These are phyloP conservation scores for Penicillium cinerascens DNA, from an alignment of 495 filamentous ascomycete species.

Conservation along the genomic window DNA sequence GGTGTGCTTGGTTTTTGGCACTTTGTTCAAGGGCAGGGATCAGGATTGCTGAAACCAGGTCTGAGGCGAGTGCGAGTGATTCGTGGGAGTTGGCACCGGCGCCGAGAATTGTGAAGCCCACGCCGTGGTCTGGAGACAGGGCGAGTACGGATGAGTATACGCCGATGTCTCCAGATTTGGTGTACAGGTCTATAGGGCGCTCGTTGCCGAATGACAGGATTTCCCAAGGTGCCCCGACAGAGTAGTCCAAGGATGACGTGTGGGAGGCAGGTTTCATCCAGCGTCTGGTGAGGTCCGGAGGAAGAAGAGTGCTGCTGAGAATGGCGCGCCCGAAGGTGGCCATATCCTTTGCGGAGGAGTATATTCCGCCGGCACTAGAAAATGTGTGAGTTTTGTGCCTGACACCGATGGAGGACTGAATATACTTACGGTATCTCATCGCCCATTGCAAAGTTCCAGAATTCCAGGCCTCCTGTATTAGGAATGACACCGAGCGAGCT, in stretches of 20 bases:
- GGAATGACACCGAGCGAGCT: conserved; percentile 33
- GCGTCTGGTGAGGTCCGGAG: conserved; percentile 41
- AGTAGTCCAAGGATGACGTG: conserved; percentile 43
- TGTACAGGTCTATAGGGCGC: conserved; percentile 50
- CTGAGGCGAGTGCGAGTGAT: conserved; percentile 14
- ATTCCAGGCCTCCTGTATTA: conserved; percentile 23
- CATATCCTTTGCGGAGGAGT: conserved; percentile 51
- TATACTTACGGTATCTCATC: conserved; percentile 43
- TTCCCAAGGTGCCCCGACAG: conserved; percentile 58
- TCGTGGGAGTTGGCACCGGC: conserved; percentile 31
- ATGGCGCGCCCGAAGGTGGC: conserved; percentile 52
- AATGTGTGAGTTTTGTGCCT: neutral
- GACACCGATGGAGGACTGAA: neutral
- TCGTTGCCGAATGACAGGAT: conserved; percentile 26
- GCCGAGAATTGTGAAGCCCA: conserved; percentile 49
- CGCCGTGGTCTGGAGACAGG: conserved; percentile 49
- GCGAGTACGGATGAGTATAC: conserved; percentile 44
- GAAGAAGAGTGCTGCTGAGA: conserved; percentile 46
- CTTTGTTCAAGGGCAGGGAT: conserved; percentile 46
- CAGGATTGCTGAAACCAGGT: conserved; percentile 32
- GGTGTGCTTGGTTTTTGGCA: conserved; percentile 36
- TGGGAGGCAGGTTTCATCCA: conserved; percentile 56
- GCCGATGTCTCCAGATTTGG: conserved; percentile 50
- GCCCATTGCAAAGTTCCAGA: conserved; percentile 40
- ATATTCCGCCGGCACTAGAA: conserved; percentile 54